Conservation (phyloP, 805 yeast species). For the Candida anglica region DNA sequence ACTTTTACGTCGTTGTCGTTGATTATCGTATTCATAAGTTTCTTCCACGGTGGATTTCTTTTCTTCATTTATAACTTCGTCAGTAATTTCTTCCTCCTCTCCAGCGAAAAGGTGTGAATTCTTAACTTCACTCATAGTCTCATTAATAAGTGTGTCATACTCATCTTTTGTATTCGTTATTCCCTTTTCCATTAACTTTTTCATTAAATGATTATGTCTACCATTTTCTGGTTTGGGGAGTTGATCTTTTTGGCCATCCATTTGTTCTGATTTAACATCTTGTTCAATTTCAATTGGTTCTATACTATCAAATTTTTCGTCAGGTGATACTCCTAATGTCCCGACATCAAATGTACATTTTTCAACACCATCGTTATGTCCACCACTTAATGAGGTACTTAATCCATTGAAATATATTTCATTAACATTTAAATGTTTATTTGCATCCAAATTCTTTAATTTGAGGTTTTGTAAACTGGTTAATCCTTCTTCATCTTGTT, state of each 20-base stretch:
- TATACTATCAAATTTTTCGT: constrained; percentile 6
- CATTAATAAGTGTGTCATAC: constrained; percentile 26
- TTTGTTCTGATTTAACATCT: not conserved
- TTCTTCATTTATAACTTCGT: constrained; percentile 7
- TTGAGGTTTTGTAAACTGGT: constrained; percentile 32
- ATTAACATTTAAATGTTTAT: constrained; percentile 35
- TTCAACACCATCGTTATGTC: constrained; percentile 11
- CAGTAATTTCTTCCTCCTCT: constrained; percentile 23
- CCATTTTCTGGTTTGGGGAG: no score
- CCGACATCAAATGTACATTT: constrained; percentile 11
- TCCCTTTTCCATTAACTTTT: constrained; percentile 31
- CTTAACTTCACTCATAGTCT: constrained; percentile 25
- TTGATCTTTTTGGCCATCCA: no score
- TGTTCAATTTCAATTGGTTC: not conserved
- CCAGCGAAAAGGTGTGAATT: constrained; percentile 37
- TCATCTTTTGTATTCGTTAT: constrained; percentile 25
- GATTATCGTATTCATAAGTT: constrained; percentile 1
- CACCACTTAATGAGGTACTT: constrained; percentile 23
- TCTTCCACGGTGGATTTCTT: not conserved
- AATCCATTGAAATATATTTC: constrained; percentile 33
- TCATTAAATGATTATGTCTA: constrained; percentile 28
- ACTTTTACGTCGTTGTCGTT: constrained; percentile 21
- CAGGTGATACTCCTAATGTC: constrained; percentile 6
- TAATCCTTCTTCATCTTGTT: constrained; percentile 54
- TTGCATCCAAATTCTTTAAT: constrained; percentile 37